Base-by-base conservation (phyloP, 2,329 filamentous ascomycete genomes). In the Neonectria punicea region DNA sequence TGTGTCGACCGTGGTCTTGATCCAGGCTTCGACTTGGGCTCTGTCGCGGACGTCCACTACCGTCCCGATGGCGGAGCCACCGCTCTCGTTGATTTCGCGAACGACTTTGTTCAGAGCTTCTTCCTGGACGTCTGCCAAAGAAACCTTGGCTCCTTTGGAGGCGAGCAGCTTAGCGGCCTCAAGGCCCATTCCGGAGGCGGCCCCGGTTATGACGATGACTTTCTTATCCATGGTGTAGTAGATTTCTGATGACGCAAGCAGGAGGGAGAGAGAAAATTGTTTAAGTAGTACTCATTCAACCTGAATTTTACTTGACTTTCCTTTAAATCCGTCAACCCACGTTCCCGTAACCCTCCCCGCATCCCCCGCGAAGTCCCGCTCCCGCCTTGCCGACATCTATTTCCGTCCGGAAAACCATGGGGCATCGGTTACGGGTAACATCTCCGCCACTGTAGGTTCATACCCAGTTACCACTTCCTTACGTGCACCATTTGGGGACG, bases 121-220 rank as follows among this genome's bases (percentile, higher is more conserved):
- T 10, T 36, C 25, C n/a, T 61, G 51, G 16, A 36, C 36, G 14
- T 55, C 58, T 16, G 58, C 50, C 4, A 61, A 36, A 22, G 58
- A 61, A 7, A 61, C 4, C 20, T 46, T 61, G 8, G 50, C 58
- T 3, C 58, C 58, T 11, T 47, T 46, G 41, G 50, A 39, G 8
- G 58, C 58, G 8, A 61, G 58, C 11, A 61, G 18, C 8, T 36
- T 46, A 8, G 50, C 50, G 3, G 50, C 41, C 14, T 34, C 58
- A 14, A 61, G 22, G 13, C 50, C 50, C 20, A 61, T 61, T 13
- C 50, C 58, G 5, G 41, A 46, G 20, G 39, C 58, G 14, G 50
- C 49, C 4, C 58, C 58, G 5, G 58, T 61, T 20, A 61, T 61
- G 18, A 53, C 58, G 7, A 60, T 46, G 34, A 60, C 57, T 36